Conservation (phyloP, 2,329 filamentous ascomycete genomes). For the Cercospora berteroae region DNA sequence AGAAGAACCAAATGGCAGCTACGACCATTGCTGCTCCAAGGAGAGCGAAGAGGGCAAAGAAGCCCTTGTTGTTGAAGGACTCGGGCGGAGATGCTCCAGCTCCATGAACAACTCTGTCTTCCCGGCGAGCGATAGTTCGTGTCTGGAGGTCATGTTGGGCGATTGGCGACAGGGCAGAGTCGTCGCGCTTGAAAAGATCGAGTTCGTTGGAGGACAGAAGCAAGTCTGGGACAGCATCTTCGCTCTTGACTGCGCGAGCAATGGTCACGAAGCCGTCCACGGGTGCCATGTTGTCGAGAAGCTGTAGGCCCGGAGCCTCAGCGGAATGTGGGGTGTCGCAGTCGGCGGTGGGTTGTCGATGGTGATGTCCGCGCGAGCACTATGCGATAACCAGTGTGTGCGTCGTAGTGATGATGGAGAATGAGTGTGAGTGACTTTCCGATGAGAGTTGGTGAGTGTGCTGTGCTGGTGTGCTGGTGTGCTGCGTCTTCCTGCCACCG, state of each 20-base stretch:
- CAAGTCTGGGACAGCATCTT: constrained; percentile 29
- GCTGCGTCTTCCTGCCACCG: neutral
- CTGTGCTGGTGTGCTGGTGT: neutral
- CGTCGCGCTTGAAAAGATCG: constrained; percentile 27
- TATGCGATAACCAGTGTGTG: neutral
- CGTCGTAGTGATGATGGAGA: neutral
- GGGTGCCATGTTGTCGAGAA: constrained; percentile 30
- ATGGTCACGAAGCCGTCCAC: constrained; percentile 27
- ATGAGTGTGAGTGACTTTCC: neutral
- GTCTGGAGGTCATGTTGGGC: constrained; percentile 18
- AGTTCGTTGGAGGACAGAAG: constrained; percentile 33
- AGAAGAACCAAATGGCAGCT: constrained; percentile 92
- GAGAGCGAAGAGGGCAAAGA: constrained; percentile 83
- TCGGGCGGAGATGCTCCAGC: constrained; percentile 39
- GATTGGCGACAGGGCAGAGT: constrained; percentile 9
- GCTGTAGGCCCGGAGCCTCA: constrained; percentile 35
- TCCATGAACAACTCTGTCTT: constrained; percentile 28
- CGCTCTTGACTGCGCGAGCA: constrained; percentile 18
- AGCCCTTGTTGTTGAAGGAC: constrained; percentile 54
- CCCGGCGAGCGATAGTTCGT: constrained; percentile 17
- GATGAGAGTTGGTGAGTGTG: neutral
- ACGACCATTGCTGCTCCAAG: constrained; percentile 75
- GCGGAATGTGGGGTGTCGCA: constrained; percentile 9
- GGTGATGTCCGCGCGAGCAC: neutral
- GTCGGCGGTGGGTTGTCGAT: neutral